Base-by-base conservation (phyloP, 2,329 filamentous ascomycete species). In the Sporothrix brasiliensis region DNA sequence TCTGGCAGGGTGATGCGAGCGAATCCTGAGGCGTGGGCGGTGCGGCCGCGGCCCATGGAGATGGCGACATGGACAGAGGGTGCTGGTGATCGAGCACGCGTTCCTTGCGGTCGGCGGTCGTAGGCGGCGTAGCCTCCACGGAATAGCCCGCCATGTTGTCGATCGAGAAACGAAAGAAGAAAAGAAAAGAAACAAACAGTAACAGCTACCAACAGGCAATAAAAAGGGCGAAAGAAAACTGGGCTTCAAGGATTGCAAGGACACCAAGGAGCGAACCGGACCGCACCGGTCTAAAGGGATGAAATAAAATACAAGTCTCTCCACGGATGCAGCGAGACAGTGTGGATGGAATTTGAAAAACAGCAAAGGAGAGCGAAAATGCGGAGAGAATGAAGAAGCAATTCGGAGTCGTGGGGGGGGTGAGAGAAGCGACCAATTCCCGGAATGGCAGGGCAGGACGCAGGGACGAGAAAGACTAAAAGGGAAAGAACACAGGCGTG, bases 41-140 rank as follows among this genome's bases (percentile, higher is more conserved):
- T 81, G 27, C 78, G 76, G 27, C 78, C 76, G n/a, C 80, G 74
- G 72, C 81, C 81, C 68, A 81, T 3, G 50, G 68, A 7, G 50
- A 69, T 19, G 68, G 50, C 1, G 68, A 69, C 50, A 61, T 53
- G 39, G 34, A 41, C 49, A 63, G 14, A 7, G 56, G 47, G 34
- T 73, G 73, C 79, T 84, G 70, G n/a, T 73, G 73, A 79, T 84
- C 69, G 77, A 72, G 63, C 77, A 74, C 21, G 13, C 30, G 47
- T 0, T 60, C 75, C 77, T 78, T 34, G 73, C 77, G 70, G 78
- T 74, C 34, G 66, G 70, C 56, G 7, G 44, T 61, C 4, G 68
- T 53, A 52, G 58, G 34, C 30, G 67, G 67, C 50, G 66, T 63
- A 30, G 63, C 58, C 49, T 72, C 27, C 3, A 60, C 16, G 7